Evolutionary conservation across 1,139 yeast species (phyloP), one percentile per base, ranked within the genome.

Genomic region (Candida tetrigidarum): DNA sequence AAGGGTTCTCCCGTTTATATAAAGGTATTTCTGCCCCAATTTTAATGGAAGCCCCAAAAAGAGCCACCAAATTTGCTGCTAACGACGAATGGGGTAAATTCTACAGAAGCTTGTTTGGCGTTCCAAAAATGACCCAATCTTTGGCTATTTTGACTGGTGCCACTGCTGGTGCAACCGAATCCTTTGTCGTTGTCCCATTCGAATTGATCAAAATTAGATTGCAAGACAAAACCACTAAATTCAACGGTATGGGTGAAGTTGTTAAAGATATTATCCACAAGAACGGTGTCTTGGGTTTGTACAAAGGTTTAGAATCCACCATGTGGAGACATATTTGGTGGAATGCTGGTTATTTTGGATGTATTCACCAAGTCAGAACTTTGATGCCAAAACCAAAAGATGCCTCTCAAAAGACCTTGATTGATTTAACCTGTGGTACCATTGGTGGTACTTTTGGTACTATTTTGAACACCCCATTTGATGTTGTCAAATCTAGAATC

Each of bases 261-360:
- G 81, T 92, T 40, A 76, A 76, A 60, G 80, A 83, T 62, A 88
- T 91, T 50, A 69, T 92, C 50, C 78, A 76, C 56, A 70, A 76
- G 44, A 89, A 91, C 64, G 99, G 99, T 59, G 65, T 81, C 2
- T 69, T 89, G 49, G 95, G 97, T 2, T 71, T 93, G 63, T 93
- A 93, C 71, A 91, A 90, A 64, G 99, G 99, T 50, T 74, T 93
- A 56, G 99, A 93, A 72, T 92, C 97, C 19, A 93, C 99, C 15
- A 71, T 95, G 65, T 92, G 97, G 96, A 87, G 99, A 79, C 99
- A 93, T 66, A 80, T 89, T 51, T 74, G 83, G 53, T 93, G 99
- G 99, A 93, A 95, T 67, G 97, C 97, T 40, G 99, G 99, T 49
- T 93, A 95, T 74, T 93, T 93, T 64, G 99, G 99, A 51, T 83